Evolutionary conservation across 148 eudicot genomes (phyloP).

Genomic region (Cornus florida): DNA sequence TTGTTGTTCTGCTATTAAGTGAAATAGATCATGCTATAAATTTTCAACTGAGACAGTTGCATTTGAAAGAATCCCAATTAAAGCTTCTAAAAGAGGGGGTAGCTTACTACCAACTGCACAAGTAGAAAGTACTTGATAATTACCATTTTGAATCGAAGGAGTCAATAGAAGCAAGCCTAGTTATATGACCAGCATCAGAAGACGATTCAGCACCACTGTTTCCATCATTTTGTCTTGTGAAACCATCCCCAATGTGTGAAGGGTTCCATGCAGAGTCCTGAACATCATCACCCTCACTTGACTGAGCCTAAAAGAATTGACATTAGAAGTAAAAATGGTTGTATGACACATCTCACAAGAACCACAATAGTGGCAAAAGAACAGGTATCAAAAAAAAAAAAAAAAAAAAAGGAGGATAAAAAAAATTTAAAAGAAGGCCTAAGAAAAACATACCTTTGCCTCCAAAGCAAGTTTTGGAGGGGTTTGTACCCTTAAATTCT

Average conservation of each 20-base stretch:
- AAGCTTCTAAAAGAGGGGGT: not conserved
- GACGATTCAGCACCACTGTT: slow-evolving; percentile 58
- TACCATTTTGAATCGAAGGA: slow-evolving; percentile 98
- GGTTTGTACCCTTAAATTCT: slow-evolving; percentile 51
- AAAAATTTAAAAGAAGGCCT: not conserved
- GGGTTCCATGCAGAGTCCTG: slow-evolving; percentile 80
- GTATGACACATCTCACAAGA: not conserved
- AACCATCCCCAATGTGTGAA: slow-evolving; percentile 66
- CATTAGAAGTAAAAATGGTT: not conserved
- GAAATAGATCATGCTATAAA: no score
- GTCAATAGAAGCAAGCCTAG: slow-evolving; percentile 96
- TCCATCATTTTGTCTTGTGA: slow-evolving; percentile 51
- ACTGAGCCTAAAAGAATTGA: slow-evolving; percentile 40
- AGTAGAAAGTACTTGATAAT: slow-evolving; percentile 6
- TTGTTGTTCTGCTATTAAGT: no score
- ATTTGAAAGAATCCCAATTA: no score
- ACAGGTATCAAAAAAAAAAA: not conserved
- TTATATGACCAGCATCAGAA: slow-evolving; percentile 66
- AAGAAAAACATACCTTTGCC: slow-evolving; percentile 39
- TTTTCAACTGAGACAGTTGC: no score
- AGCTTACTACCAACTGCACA: not conserved
- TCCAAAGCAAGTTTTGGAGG: slow-evolving; percentile 86
- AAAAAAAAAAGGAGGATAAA: not conserved
- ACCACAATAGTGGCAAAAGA: not conserved
- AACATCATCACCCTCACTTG: slow-evolving; percentile 47